Evolutionary conservation across 164 flowering plant genomes (phyloP), one percentile per base, ranked within the genome.

Genomic region (Tinospora cordifolia): DNA sequence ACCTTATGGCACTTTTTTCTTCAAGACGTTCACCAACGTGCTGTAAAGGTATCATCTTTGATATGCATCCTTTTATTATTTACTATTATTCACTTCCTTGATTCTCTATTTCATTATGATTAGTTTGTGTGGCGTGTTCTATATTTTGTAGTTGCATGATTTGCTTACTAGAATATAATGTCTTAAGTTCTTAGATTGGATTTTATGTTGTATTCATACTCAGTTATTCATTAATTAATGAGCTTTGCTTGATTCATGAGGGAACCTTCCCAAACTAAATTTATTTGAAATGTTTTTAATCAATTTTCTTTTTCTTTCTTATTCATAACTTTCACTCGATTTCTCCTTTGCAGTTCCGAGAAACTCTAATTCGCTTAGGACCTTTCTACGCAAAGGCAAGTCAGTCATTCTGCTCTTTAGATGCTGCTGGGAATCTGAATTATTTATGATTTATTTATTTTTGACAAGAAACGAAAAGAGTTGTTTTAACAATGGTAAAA

Each of bases 371-470:
- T 69, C 79, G 76, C 71, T 75, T 94, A 84, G 98, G 98, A 30
- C 98, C 98, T 69, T 94, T 94, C 77, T 94, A 91, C 79, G 74
- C 90, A 68, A 94, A 94, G 96, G 96, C 75, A 68, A 75, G 69
- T 69, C 26, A 25, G 19, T 46, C 6, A 24, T 27, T 60, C 24
- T 60, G 12, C 30, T 51, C 59, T 51, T 51, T 19, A 51, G 5
- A 17, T 49, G 21, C 46, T 51, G n/a, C 58, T 51, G n/a, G 22
- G 59, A 51, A 51, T 51, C n/a, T 51, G 59, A 51, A 51, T 51
- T 51, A 14, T 51, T 3, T 17, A 15, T 2, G 17, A 17, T 22
- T 51, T n/a, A n/a, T n/a, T n/a, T n/a, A n/a, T n/a, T n/a, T n/a
- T n/a, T n/a, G n/a, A n/a, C n/a, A n/a, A n/a, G n/a, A n/a, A n/a